phyloP scores from a whole-genome alignment of 805 yeast species.

The Nakazawaea pomicola region DNA sequence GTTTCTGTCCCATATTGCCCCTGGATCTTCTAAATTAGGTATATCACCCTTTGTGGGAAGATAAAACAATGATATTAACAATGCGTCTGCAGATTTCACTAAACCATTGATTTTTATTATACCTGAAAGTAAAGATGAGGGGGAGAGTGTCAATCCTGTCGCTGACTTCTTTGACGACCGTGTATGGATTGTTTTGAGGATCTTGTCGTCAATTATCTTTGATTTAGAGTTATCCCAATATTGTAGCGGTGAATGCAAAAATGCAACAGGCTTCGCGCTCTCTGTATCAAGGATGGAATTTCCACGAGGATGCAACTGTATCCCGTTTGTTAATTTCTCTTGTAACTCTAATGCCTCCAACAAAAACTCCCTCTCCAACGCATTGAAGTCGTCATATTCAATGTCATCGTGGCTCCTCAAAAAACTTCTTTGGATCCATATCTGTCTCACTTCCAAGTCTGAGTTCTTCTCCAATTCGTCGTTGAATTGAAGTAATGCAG shows the following conservation, averaged over 20 bases:
- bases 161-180: slow-evolving; percentile 17
- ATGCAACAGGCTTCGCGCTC: slow-evolving; percentile 11
- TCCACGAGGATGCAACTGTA: slow-evolving; percentile 11
- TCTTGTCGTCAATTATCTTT: slow-evolving; percentile 27
- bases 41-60: slow-evolving; percentile 14
- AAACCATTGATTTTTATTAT: slow-evolving; percentile 38
- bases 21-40: no score
- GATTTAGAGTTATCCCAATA: slow-evolving; percentile 35
- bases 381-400: slow-evolving; percentile 16
- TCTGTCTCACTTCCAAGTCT: slow-evolving; percentile 26
- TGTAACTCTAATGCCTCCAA: slow-evolving; percentile 31
- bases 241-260: slow-evolving; percentile 35
- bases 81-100: slow-evolving; percentile 33
- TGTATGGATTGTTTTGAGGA: slow-evolving; percentile 34
- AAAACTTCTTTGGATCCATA: slow-evolving; percentile 27
- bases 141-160: slow-evolving; percentile 21
- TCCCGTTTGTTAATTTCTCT: slow-evolving; percentile 22
- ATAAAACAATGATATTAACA: slow-evolving; percentile 31
- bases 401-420: slow-evolving; percentile 17
- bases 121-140: slow-evolving; percentile 31
- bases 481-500: slow-evolving; percentile 8
- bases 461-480: slow-evolving; percentile 10
- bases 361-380: slow-evolving; percentile 32
- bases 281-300: not conserved
- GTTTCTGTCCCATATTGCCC: slow-evolving; percentile 27